Conservation (phyloP, 306 rosid genomes). For the Carpinus viminea region DNA sequence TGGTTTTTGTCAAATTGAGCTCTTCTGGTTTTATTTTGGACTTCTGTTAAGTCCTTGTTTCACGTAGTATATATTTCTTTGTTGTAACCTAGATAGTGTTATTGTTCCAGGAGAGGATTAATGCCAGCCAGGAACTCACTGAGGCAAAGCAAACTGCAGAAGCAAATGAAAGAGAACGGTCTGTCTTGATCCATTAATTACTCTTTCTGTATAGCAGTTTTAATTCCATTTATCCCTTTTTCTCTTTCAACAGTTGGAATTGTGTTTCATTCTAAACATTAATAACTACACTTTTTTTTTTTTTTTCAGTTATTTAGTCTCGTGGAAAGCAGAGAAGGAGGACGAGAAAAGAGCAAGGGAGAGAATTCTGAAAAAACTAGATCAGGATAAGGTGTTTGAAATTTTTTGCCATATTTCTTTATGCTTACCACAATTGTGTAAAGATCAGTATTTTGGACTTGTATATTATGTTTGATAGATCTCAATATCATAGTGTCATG, state of each 20-base stretch:
- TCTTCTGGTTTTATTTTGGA: not conserved
- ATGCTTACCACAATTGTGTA: not conserved
- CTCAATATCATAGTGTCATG: not conserved
- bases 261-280: conserved; percentile 4
- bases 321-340: conserved; percentile 60
- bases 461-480: conserved; percentile 1
- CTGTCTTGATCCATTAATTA: not conserved
- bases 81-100: conserved; percentile 14
- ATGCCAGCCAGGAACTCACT: conserved; percentile 54
- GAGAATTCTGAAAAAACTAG: conserved; percentile 52
- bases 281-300: not conserved
- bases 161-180: conserved; percentile 78
- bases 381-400: conserved; percentile 78
- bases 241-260: not conserved
- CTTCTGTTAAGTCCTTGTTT: not conserved
- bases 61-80: not conserved
- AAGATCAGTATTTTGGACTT: conserved; percentile 6
- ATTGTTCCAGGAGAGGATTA: conserved; percentile 66
- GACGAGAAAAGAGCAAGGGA: conserved; percentile 82
- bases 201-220: not conserved
- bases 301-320: conserved; percentile 47
- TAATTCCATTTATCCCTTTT: not conserved
- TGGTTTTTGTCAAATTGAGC: not conserved
- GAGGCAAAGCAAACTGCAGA: conserved; percentile 57
- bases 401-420: conserved; percentile 9